Base-by-base conservation (phyloP, 2,329 filamentous ascomycete species). In the Pezicula radicicola region DNA sequence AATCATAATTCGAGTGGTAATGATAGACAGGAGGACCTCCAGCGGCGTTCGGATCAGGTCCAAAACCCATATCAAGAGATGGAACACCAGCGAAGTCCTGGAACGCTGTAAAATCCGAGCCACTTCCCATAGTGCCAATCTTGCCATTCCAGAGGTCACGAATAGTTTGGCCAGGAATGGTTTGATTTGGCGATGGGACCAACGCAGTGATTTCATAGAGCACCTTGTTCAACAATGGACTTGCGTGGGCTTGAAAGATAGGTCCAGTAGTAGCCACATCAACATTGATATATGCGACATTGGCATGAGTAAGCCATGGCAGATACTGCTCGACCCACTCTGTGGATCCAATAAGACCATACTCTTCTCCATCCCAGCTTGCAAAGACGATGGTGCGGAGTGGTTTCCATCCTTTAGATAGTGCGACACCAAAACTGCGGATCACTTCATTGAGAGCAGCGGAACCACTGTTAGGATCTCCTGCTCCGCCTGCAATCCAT, bases 351-450 rank as follows among this genome's bases (percentile, higher is more conserved):
- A 95, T 69, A 1, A 94, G 73, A 0, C 88, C 89, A 61, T 93
- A 93, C 68, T 95, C 90, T 67, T 89, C 85, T 0, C 79, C 84
- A 57, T 88, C 85, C 84, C 84, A 88, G 0, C 73, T 77, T 19
- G 88, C 91, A 65, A 97, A 93, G 39, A 97, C 89, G 51, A 97
- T 90, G 0, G 93, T 97, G 19, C 93, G 87, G 18, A 91, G 77
- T 0, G 94, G 89, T 68, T 87, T 90, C 89, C 89, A 95, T 13
- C 89, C 90, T 25, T 78, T 79, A 25, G 84, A 77, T 2, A 91
- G 68, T 6, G 89, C 88, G 54, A 81, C 75, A 21, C 88, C 88
- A 57, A 94, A 89, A 46, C 83, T 83, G 49, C 88, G 81, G 47
- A 92, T 80, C 1, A 92, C 83, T 61, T 95, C 90, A 58, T 91